Conservation (phyloP, 257 asterid species). For the Scutellaria baicalensis region DNA sequence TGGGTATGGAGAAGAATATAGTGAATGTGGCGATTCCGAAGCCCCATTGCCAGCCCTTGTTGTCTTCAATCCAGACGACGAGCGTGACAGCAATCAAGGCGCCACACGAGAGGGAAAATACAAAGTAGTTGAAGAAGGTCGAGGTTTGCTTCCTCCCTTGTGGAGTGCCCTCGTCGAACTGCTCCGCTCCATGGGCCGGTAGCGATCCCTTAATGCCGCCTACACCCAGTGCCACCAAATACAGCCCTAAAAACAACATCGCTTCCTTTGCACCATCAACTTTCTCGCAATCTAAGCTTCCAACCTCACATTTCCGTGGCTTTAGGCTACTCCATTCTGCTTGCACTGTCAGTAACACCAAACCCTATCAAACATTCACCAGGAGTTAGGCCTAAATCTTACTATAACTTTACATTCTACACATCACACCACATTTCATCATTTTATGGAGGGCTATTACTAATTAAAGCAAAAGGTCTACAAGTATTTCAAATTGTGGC, state of each 20-base stretch:
- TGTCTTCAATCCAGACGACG: constrained; percentile 90
- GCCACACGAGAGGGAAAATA: constrained; percentile 70
- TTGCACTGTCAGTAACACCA: constrained; percentile 66
- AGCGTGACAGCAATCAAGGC: constrained; percentile 78
- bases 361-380: constrained; percentile 39
- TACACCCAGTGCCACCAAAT: constrained; percentile 68
- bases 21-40: constrained; percentile 63
- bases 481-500: not conserved
- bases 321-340: constrained; percentile 53
- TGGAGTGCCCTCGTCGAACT: constrained; percentile 58
- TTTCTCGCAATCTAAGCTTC: constrained; percentile 30
- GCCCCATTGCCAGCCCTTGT: constrained; percentile 97
- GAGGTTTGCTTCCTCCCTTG: constrained; percentile 67
- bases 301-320: constrained; percentile 51
- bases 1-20: constrained; percentile 54
- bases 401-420: too few relatives aligned
- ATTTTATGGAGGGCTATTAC: not conserved
- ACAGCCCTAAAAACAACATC: constrained; percentile 74
- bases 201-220: constrained; percentile 88
- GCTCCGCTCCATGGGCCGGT: constrained; percentile 88
- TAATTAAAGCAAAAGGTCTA: not conserved
- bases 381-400: too few relatives aligned
- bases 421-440: not conserved
- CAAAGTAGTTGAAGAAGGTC: constrained; percentile 79
- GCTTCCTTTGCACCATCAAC: constrained; percentile 77